Evolutionary conservation across 768 basidiomycete species (phyloP), one percentile per base, ranked within the genome.

Genomic region (Piloderma croceum): DNA sequence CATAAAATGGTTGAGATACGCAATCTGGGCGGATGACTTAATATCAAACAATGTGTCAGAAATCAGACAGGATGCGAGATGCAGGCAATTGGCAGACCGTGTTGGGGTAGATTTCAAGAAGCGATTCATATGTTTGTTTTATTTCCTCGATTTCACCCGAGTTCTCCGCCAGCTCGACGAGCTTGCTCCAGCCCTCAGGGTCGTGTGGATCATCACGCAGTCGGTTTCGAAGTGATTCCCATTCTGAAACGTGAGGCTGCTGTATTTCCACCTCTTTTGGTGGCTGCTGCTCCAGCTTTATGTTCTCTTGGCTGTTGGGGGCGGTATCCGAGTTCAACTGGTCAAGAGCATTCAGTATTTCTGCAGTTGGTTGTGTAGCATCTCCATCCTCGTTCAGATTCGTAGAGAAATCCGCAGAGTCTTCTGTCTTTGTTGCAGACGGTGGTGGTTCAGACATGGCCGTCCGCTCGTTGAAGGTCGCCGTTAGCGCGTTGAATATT

Each of bases 21-120:
- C 79, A 49, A 90, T 84, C 66, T 92, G 90, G 1, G 86, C 85
- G 7, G 83, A 76, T 6, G 83, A 76, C 90, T 90, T 59, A 47
- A 46, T 41, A 21, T 7, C 7, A 29, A 39, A 53, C 21, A 39
- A 45, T 38, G 39, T 52, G 52, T 47, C 49, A 56, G 36, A 39
- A 37, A 36, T 57, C 35, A 49, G 48, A 37, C 20, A 53, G 42
- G 45, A 35, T 57, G 41, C 44, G 52, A 51, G 41, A 49, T 41
- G 58, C 49, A 43, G 46, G 43, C 39, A 42, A 42, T 44, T 43
- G 48, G 78, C 87, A 71, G 67, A 97, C 92, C 52, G 86, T 90
- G 61, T 94, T 94, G 15, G 94, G 93, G 60, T 88, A 94, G 38
- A 79, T 79, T 54, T 81, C 77, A 42, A 94, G 73, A 48, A 97